Evolutionary conservation across 495 filamentous ascomycete species (phyloP).

Genomic region (Pseudomonodictys pantanalensis): DNA sequence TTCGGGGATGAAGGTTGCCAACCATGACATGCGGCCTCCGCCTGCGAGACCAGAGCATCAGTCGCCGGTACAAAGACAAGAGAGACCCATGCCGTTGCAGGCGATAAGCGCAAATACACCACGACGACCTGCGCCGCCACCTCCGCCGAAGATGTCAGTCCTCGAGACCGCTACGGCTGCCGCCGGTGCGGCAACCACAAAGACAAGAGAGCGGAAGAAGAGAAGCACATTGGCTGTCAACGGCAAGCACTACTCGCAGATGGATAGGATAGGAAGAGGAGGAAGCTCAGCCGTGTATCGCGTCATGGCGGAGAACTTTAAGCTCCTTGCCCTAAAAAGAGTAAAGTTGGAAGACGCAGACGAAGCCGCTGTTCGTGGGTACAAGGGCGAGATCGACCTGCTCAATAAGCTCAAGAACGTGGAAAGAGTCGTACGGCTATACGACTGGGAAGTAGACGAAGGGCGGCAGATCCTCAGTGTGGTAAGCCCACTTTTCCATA

Average conservation of each 20-base stretch:
- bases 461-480: slow-evolving; percentile 83
- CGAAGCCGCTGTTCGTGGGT: slow-evolving; percentile 75
- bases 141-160: slow-evolving; percentile 90
- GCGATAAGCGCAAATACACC: slow-evolving; percentile 79
- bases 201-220: slow-evolving; percentile 63
- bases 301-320: slow-evolving; percentile 94
- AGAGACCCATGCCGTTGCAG: slow-evolving; percentile 62
- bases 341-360: slow-evolving; percentile 90
- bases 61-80: slow-evolving; percentile 47
- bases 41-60: no score
- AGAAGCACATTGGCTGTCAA: slow-evolving; percentile 81
- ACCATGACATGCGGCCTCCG: slow-evolving; percentile 24
- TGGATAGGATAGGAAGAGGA: slow-evolving; percentile 87
- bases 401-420: slow-evolving; percentile 76
- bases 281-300: slow-evolving; percentile 92
- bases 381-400: slow-evolving; percentile 95
- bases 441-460: slow-evolving; percentile 89
- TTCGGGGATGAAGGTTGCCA: slow-evolving; percentile 10
- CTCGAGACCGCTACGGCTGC: slow-evolving; percentile 85
- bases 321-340: slow-evolving; percentile 88
- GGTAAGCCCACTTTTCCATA: slow-evolving; percentile 47
- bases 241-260: slow-evolving; percentile 80
- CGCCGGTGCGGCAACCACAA: slow-evolving; percentile 72
- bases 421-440: slow-evolving; percentile 82
- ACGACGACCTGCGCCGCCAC: slow-evolving; percentile 69